Evolutionary conservation across 2,329 filamentous ascomycete genomes (phyloP).

Genomic region (Plenodomus lindquistii): DNA sequence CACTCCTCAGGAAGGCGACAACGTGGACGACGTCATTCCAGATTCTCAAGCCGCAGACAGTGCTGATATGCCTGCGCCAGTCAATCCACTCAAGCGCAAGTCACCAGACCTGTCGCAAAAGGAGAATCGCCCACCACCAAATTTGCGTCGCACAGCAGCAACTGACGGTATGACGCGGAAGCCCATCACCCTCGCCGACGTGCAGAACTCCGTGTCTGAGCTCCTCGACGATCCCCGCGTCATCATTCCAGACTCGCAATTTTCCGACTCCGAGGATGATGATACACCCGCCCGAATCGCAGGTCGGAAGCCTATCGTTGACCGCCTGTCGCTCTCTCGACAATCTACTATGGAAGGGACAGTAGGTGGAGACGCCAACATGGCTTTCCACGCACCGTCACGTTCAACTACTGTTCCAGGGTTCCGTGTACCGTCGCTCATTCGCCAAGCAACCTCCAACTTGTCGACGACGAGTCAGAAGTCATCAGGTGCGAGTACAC

Average conservation of each 20-base stretch:
- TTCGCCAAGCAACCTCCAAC: constrained; percentile 72
- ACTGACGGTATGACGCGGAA: constrained; percentile 61
- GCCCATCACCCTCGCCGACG: constrained; percentile 75
- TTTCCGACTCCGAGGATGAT: constrained; percentile 46
- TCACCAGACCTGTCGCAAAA: constrained; percentile 47
- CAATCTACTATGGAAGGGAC: constrained; percentile 33
- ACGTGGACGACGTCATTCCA: constrained; percentile 32
- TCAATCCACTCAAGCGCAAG: constrained; percentile 46
- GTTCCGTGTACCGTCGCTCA: constrained; percentile 71
- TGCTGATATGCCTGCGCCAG: constrained; percentile 5
- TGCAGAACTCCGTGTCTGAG: constrained; percentile 81
- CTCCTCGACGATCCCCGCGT: constrained; percentile 69
- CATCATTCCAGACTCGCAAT: constrained; percentile 60
- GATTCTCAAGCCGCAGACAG: constrained; percentile 43
- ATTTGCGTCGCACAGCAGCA: constrained; percentile 62
- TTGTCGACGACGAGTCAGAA: constrained; percentile 36
- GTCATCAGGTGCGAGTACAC: constrained; percentile 36
- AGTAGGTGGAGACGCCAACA: constrained; percentile 38
- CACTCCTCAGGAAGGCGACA: constrained; percentile 13
- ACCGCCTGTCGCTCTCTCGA: constrained; percentile 74
- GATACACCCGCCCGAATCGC: constrained; percentile 42
- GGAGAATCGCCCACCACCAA: constrained; percentile 56
- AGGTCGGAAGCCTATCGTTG: constrained; percentile 59
- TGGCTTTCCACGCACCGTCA: constrained; percentile 61
- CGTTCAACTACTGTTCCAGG: constrained; percentile 38